These are phyloP conservation scores for Hsuehochloa calcarea DNA, from an alignment of 176 grass and related monocot species.

Conservation along the genomic window DNA sequence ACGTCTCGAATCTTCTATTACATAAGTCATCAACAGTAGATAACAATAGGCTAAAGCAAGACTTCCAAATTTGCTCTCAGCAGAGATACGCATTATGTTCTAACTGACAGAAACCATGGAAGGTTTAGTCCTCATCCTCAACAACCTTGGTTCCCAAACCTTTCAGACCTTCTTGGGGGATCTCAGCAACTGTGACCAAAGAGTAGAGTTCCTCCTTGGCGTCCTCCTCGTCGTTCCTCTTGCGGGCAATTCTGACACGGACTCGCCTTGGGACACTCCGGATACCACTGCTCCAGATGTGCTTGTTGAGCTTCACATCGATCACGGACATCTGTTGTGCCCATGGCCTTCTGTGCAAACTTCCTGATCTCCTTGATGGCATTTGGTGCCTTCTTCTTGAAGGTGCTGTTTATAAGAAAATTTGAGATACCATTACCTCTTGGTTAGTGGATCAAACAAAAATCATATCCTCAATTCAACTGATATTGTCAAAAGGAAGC, in stretches of 20 bases:
- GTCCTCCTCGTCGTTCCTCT: slow-evolving; percentile 84
- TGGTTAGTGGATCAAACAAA: neutral
- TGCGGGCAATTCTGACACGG: slow-evolving; percentile 81
- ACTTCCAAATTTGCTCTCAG: slow-evolving; percentile 30
- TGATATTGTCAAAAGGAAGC: neutral
- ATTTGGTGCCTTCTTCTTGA: slow-evolving; percentile 96
- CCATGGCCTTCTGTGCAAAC: slow-evolving; percentile 89
- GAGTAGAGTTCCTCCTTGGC: slow-evolving; percentile 94
- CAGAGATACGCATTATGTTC: slow-evolving; percentile 15
- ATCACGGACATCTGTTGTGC: slow-evolving; percentile 72
- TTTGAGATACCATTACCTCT: no score
- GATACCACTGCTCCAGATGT: slow-evolving; percentile 91
- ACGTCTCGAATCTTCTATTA: slow-evolving; percentile 44
- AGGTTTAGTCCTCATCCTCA: slow-evolving; percentile 65
- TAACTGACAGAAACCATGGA: neutral
- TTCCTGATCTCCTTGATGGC: slow-evolving; percentile 91
- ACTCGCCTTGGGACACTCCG: slow-evolving; percentile 77
- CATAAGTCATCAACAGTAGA: slow-evolving; percentile 46
- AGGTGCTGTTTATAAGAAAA: slow-evolving; percentile 49
- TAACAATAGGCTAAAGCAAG: slow-evolving; percentile 37
- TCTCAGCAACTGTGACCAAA: slow-evolving; percentile 76
- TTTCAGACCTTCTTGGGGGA: slow-evolving; percentile 74
- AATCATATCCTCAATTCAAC: neutral
- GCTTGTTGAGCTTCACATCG: slow-evolving; percentile 94
- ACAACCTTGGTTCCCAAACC: slow-evolving; percentile 83